Base-by-base conservation (phyloP, 2,329 filamentous ascomycete genomes). In the Hymenoscyphus scutula region DNA sequence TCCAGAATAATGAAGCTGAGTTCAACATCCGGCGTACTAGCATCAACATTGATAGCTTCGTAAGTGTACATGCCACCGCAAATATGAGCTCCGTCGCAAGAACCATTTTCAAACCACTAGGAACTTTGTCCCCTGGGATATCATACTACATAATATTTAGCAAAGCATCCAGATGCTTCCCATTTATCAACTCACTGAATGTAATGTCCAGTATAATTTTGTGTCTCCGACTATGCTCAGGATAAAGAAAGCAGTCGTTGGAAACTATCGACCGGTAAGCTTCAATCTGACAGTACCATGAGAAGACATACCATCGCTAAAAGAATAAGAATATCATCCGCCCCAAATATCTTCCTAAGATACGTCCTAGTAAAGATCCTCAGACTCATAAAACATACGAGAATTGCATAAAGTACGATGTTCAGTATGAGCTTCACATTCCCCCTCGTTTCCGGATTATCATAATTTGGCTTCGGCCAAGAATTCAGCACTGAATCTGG, bases 321-420 rank as follows among this genome's bases (percentile, higher is more conserved):
- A 15, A 79, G 69, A 59, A 82, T 79, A 11, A 82, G 68, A 7
- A 77, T 59, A 67, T 82, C 80, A 64, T 82, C 80, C 2, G 78
- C 41, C n/a, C 80, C 80, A 37, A 77, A 73, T 15, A 77, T 81
- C 63, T 73, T 77, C 19, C 76, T 77, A 25, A 82, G 72, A 15
- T 71, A 70, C 1, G 78, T 62, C 37, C 80, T 75, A 23, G 80
- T 80, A 70, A 78, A 82, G 59, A 83, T 73, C 19, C 81, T 76
- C 37, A 80, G 72, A n/a, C 67, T 60, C 55, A 79, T 77, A 3
- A 81, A 73, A 1, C 77, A 38, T 10, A 79, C 71, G 1, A 79
- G 74, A 2, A 81, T 60, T 5, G 63, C 63, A 13, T 77, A 71
- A 17, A 78, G 71, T 3, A 79, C 65, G 17, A 81, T 70, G 51